Conservation (phyloP, 2,329 filamentous ascomycete species). For the Fonsecaea multimorphosa region DNA sequence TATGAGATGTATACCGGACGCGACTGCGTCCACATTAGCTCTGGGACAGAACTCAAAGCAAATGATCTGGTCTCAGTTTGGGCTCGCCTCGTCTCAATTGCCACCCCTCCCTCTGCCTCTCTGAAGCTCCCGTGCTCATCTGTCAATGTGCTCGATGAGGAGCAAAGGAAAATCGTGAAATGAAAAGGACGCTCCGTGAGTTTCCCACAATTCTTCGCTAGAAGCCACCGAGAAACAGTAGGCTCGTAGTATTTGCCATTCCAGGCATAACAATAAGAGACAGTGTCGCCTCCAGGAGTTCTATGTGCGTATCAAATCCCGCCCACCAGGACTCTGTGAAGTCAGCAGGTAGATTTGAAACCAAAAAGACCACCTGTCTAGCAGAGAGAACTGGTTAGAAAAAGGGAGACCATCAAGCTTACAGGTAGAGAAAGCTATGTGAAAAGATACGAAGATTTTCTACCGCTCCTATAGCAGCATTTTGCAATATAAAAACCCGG, state of each 20-base stretch:
- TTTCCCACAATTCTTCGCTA: too few relatives aligned
- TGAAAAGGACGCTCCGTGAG: too few relatives aligned
- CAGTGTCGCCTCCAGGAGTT: too few relatives aligned
- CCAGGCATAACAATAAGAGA: too few relatives aligned
- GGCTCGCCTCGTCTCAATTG: background rate
- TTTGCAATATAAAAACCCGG: background rate
- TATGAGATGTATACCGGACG: background rate
- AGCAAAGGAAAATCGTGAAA: too few relatives aligned
- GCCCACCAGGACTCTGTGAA: too few relatives aligned
- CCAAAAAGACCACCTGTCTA: background rate
- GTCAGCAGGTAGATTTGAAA: background rate
- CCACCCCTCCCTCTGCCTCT: background rate
- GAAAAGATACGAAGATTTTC: background rate
- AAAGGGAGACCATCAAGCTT: background rate
- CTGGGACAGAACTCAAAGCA: background rate
- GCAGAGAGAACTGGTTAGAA: too few relatives aligned
- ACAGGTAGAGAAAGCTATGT: background rate
- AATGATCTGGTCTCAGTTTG: background rate
- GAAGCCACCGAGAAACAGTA: too few relatives aligned
- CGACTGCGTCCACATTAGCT: background rate
- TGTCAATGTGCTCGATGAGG: too few relatives aligned
- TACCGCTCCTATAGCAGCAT: background rate
- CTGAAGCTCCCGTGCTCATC: background rate
- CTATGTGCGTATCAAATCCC: too few relatives aligned
- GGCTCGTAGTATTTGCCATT: too few relatives aligned